phyloP scores from a whole-genome alignment of 306 rosid species.

The Lagenaria siceraria region DNA sequence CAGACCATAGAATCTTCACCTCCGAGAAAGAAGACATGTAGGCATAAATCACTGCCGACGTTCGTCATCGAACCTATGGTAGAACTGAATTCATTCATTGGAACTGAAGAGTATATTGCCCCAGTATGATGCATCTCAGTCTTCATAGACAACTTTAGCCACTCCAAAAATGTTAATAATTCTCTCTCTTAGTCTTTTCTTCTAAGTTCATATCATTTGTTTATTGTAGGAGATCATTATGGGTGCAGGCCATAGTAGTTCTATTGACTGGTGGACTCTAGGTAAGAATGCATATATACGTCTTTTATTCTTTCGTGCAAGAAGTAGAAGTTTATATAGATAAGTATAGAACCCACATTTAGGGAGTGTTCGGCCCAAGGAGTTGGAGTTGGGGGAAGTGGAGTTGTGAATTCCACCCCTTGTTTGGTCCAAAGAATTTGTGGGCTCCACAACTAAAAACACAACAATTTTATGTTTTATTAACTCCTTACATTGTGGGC shows the following conservation, averaged over 20 bases:
- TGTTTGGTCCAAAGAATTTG: too few species aligned
- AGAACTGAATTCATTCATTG: conserved; percentile 81
- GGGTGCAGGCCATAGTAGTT: conserved; percentile 74
- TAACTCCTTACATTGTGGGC: too few species aligned
- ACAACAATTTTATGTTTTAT: too few species aligned
- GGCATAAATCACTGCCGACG: conserved; percentile 50
- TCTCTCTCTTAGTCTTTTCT: background rate
- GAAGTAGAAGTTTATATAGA: background rate
- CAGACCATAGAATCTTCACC: conserved; percentile 50
- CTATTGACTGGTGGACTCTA: conserved; percentile 97
- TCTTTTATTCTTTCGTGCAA: background rate
- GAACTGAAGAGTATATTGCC: conserved; percentile 96
- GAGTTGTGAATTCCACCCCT: too few species aligned
- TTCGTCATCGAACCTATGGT: conserved; percentile 66
- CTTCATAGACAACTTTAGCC: background rate
- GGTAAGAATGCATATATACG: conserved; percentile 34
- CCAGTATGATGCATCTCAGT: conserved; percentile 60
- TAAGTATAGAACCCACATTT: background rate
- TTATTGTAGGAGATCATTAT: conserved; percentile 70
- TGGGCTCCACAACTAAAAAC: too few species aligned
- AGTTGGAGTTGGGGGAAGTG: too few species aligned
- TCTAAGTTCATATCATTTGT: background rate
- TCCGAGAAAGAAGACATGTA: conserved; percentile 31
- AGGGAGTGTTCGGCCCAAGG: too few species aligned
- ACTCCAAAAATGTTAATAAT: background rate